A percentile compares a stretch with the other conserved stretches of the same genome.
Evolutionary conservation across 2,329 filamentous ascomycete species (phyloP).

Genomic region (Sarocladiaceae sp.): DNA sequence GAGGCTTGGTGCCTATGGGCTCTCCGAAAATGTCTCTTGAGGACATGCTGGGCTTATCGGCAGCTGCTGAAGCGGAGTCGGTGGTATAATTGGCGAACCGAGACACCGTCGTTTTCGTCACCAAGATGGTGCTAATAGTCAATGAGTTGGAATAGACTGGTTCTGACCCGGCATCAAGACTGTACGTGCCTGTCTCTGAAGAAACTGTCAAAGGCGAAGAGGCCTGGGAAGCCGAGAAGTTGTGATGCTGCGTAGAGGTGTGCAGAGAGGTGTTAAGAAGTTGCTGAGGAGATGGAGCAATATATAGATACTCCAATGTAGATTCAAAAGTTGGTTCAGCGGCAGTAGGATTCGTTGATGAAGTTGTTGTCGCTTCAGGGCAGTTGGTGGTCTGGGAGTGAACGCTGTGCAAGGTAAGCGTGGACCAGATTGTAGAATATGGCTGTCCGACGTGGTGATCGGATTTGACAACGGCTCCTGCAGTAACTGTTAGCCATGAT

Average conservation of each 20-base stretch:
- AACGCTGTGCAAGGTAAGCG: too few relatives aligned
- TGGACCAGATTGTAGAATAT: too few relatives aligned
- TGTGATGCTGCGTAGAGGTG: too few relatives aligned
- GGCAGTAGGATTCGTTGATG: not conserved
- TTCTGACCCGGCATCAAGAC: too few relatives aligned
- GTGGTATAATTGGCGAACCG: not conserved
- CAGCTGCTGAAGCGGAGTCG: not conserved
- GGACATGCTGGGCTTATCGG: constrained; percentile 17
- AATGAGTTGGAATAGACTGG: too few relatives aligned
- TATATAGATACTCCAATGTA: not conserved
- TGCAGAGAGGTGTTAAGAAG: not conserved
- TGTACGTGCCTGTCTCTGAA: too few relatives aligned
- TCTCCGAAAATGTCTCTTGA: constrained; percentile 46
- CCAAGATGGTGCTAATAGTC: not conserved
- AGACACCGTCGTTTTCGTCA: not conserved
- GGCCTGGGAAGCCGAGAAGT: too few relatives aligned
- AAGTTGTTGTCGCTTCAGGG: not conserved
- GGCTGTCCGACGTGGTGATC: too few relatives aligned
- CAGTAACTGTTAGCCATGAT: too few relatives aligned
- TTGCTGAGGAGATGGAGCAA: not conserved
- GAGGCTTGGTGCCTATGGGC: constrained; percentile 47
- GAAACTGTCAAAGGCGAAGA: too few relatives aligned
- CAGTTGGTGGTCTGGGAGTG: too few relatives aligned
- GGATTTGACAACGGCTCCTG: too few relatives aligned
- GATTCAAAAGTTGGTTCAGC: not conserved